Evolutionary conservation across 2,329 filamentous ascomycete species (phyloP), one percentile per base, ranked within the genome.

Genomic region (Ophiocordyceps australis): DNA sequence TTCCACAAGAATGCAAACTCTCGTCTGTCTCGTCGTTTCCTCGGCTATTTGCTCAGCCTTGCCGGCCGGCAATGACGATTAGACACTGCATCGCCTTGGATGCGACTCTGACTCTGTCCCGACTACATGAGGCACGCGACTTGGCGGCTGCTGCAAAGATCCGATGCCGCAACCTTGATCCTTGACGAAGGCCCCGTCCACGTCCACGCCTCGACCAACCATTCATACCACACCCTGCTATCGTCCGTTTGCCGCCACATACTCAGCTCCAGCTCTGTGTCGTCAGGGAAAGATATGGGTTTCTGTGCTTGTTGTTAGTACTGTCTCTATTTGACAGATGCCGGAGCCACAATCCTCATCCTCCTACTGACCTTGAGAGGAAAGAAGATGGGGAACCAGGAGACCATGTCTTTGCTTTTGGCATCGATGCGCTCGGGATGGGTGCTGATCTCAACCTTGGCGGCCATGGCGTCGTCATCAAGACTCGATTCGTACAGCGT

Each of bases 311-410:
- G 16, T 25, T 20, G 19, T 38, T 25, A 30, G 23, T 39, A 20
- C n/a, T n/a, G n/a, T n/a, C n/a, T n/a, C n/a, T n/a, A n/a, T n/a
- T n/a, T n/a, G 18, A 14, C 15, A 19, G 7, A 19, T 19, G 17
- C 7, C 17, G 10, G 17, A 10, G 7, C 17, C 17, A 6, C 16
- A 7, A 12, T 12, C 20, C 12, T 7, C 18, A 18, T 11, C 8
- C 14, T 17, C 11, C 17, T 7, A 46, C 66, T 42, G 58, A 85
- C 83, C 71, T 89, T 92, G 10, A 98, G 55, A 0, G 91, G 89
- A 45, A 98, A 98, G 55, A 86, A 94, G 17, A 98, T 95, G 2
- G 89, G 89, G 47, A 98, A 98, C 89, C 89, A 98, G 28, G 81
- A 92, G 35, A 94, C 92, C 91, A 98, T 98, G 40, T 91, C 85